Base-by-base conservation (phyloP, 495 filamentous ascomycete genomes). In the Aspergillus cavernicola region DNA sequence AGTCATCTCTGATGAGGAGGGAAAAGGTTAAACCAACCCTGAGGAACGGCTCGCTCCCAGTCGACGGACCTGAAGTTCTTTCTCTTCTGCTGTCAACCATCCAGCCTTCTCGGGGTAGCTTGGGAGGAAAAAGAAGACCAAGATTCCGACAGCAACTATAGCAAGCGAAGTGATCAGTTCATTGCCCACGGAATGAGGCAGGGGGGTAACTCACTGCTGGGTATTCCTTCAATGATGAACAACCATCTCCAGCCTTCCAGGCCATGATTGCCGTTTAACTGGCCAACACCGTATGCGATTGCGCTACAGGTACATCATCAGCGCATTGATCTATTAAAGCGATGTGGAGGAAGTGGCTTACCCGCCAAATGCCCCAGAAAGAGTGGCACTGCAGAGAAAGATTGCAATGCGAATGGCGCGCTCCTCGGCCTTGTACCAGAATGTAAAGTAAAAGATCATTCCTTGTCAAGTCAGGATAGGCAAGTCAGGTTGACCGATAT, bases 231-330 rank as follows among this genome's bases (percentile, higher is more conserved):
- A 28, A 88, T 70, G 37, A 90, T 85, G 65, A 89, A 90, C 13
- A 90, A 65, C 86, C 86, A 90, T 16, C 85, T 68, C 86, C 86
- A 89, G 10, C 73, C 85, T 11, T 77, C 75, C 3, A 88, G 62
- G 0, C 82, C 84, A n/a, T 66, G 63, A 0, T 66, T 72, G 13
- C 72, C 71, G 49, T 87, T 85, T 81, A 90, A 83, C 49, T 84
- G 77, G 4, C 80, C 83, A 0, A 86, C 76, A 23, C 80, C 84
- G 57, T 77, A 85, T 24, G 84, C 85, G 35, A 87, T 82, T 4
- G 79, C 79, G 11, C 85, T 44, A 19, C n/a, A 4, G 15, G 4
- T 20, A 11, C 29, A 31, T 2, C 13, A 18, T 29, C 4, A 18
- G 26, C 13, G 2, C 2, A 15, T 19, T 3, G 3, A 26, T 26